A percentile compares a stretch with the other conserved stretches of the same genome.
Evolutionary conservation across 495 filamentous ascomycete species (phyloP).

Genomic region (Immersiella caudata): DNA sequence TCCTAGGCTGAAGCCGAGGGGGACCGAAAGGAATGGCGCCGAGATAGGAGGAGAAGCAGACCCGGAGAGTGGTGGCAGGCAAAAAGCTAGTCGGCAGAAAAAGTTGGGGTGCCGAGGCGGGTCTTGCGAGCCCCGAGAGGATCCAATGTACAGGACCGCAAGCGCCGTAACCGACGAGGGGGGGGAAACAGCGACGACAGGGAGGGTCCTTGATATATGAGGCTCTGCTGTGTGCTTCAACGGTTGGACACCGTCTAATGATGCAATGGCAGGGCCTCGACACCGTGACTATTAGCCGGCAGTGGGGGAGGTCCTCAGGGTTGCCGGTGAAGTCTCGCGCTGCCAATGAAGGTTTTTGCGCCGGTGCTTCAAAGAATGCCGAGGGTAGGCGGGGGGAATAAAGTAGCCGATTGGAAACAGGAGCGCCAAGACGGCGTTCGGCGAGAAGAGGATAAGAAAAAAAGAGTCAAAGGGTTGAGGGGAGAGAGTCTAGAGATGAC

Average conservation of each 20-base stretch:
- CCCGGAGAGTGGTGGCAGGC: constrained; percentile 16
- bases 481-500: constrained; percentile 19
- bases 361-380: constrained; percentile 34
- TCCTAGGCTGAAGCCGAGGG: constrained; percentile 23
- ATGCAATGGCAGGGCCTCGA: constrained; percentile 16
- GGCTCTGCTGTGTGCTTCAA: constrained; percentile 24
- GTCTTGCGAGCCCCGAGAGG: constrained; percentile 8
- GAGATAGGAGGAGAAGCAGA: constrained; percentile 20
- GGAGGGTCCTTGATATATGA: constrained; percentile 18
- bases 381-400: constrained; percentile 28
- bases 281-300: constrained; percentile 23
- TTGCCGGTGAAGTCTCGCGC: constrained; percentile 20
- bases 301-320: constrained; percentile 1
- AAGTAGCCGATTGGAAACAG: constrained; percentile 7
- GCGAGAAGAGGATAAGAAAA: constrained; percentile 14
- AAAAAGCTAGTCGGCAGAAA: constrained; percentile 11
- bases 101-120: constrained; percentile 15
- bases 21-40: constrained; percentile 6
- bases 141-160: constrained; percentile 13
- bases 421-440: background rate
- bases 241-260: constrained; percentile 11
- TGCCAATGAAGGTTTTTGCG: constrained; percentile 17
- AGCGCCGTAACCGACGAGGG: constrained; percentile 19
- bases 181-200: background rate
- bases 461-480: constrained; percentile 15